These are phyloP conservation scores for Quercus phellos DNA, from an alignment of 331 rosid species.

Conservation along the genomic window DNA sequence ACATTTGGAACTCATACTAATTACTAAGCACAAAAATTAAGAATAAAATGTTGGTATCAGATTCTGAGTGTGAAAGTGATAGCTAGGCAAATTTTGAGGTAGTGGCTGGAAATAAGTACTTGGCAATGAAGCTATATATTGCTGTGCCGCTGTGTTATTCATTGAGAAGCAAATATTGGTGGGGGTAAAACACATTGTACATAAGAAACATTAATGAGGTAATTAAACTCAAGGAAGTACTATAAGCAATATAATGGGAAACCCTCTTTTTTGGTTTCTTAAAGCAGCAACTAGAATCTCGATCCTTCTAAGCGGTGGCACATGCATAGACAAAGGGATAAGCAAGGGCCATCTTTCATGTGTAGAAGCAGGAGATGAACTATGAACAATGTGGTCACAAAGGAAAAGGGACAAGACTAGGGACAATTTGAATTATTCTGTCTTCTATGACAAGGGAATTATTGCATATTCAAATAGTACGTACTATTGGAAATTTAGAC, in stretches of 20 bases:
- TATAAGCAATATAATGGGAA: not conserved
- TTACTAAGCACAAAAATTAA: constrained; percentile 15
- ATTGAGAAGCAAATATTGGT: not conserved
- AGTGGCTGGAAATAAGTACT: not conserved
- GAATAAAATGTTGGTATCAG: constrained; percentile 22
- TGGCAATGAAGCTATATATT: not conserved
- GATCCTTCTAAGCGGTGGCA: not conserved
- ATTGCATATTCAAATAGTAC: not conserved
- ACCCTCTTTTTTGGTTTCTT: not conserved
- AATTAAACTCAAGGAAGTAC: not conserved
- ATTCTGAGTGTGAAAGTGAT: constrained; percentile 33
- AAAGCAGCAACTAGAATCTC: not conserved
- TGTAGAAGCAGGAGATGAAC: not conserved
- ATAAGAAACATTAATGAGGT: not conserved
- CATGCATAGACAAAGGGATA: not conserved
- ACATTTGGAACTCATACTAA: constrained; percentile 22
- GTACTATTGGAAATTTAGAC: no score
- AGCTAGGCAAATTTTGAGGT: not conserved
- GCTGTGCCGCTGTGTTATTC: not conserved
- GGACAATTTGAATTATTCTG: not conserved
- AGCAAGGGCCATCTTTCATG: not conserved
- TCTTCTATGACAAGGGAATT: not conserved
- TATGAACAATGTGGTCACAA: no score
- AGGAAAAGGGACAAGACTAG: not conserved
- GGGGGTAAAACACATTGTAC: no score